These are phyloP conservation scores for Aspergillus sp. DNA, from an alignment of 2,329 filamentous ascomycete species.

Conservation along the genomic window DNA sequence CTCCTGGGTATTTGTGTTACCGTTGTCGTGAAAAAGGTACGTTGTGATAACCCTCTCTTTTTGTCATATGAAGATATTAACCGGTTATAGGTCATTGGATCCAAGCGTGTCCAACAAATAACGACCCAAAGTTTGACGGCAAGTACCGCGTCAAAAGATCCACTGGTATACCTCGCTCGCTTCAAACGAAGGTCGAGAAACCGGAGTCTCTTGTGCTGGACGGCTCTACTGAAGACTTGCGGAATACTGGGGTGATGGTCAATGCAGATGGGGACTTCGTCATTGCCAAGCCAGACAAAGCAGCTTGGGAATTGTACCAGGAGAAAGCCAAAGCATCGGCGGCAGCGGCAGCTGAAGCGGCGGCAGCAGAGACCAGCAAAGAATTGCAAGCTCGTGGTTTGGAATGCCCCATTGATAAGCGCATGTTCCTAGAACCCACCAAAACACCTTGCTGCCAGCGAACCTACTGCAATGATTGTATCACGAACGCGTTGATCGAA, in stretches of 20 bases:
- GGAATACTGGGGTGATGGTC: slow-evolving; percentile 91
- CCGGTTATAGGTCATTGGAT: slow-evolving; percentile 81
- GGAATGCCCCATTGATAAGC: slow-evolving; percentile 94
- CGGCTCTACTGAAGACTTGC: slow-evolving; percentile 73
- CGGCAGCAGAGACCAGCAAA: slow-evolving; percentile 73
- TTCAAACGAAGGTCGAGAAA: slow-evolving; percentile 94
- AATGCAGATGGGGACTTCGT: slow-evolving; percentile 98
- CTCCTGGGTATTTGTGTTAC: slow-evolving; percentile 92
- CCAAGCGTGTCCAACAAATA: slow-evolving; percentile 95
- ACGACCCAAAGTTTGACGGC: slow-evolving; percentile 93
- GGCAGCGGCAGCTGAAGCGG: slow-evolving; percentile 77
- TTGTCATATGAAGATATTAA: slow-evolving; percentile 24
- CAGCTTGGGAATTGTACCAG: slow-evolving; percentile 94
- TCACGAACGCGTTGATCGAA: slow-evolving; percentile 97
- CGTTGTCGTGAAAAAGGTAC: slow-evolving; percentile 86
- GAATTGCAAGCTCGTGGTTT: slow-evolving; percentile 84
- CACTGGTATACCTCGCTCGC: slow-evolving; percentile 92
- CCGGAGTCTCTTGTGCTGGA: slow-evolving; percentile 71
- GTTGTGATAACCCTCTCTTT: neutral
- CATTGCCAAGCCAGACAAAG: slow-evolving; percentile 91
- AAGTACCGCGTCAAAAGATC: slow-evolving; percentile 91
- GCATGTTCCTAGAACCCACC: slow-evolving; percentile 97
- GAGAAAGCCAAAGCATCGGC: slow-evolving; percentile 86
- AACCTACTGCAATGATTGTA: slow-evolving; percentile 99
- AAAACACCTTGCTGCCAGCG: slow-evolving; percentile 98